Conservation (phyloP, 495 filamentous ascomycete genomes). For the Extremus antarcticus region DNA sequence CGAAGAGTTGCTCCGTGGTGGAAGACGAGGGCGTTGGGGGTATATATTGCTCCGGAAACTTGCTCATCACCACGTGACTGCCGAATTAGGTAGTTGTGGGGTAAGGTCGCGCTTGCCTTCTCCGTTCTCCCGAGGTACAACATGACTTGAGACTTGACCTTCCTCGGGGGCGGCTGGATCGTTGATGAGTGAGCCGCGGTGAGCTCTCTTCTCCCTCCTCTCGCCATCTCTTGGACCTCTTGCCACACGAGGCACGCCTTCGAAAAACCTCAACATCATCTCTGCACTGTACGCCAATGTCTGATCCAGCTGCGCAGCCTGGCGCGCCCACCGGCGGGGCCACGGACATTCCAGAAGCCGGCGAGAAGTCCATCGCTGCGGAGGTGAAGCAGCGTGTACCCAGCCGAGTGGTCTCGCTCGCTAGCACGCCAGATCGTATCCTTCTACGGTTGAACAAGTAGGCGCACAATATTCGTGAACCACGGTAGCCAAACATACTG, state of each 20-base stretch:
- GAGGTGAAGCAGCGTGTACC: slow-evolving; percentile 14
- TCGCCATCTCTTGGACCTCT: background rate
- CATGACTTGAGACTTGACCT: background rate
- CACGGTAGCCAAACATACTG: background rate
- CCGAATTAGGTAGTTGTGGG: background rate
- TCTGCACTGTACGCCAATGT: too few relatives aligned
- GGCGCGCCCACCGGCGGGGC: slow-evolving; percentile 10
- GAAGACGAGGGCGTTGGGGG: too few relatives aligned
- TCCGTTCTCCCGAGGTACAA: background rate
- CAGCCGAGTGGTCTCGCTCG: slow-evolving; percentile 7
- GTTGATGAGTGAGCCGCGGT: background rate
- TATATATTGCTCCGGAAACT: too few relatives aligned
- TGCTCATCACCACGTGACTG: too few relatives aligned
- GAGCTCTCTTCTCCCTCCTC: background rate
- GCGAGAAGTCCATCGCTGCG: slow-evolving; percentile 14
- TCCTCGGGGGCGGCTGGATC: background rate
- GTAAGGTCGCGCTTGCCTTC: background rate
- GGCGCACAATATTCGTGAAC: background rate
- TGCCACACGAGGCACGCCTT: too few relatives aligned
- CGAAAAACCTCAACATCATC: too few relatives aligned
- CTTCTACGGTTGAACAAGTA: slow-evolving; percentile 31
- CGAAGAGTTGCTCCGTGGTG: too few relatives aligned
- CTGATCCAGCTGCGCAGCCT: slow-evolving; percentile 17
- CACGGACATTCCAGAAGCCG: slow-evolving; percentile 4
- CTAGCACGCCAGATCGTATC: slow-evolving; percentile 21